phyloP scores from a whole-genome alignment of 192 early-diverging fungal species.

The Coemansia sp. region DNA sequence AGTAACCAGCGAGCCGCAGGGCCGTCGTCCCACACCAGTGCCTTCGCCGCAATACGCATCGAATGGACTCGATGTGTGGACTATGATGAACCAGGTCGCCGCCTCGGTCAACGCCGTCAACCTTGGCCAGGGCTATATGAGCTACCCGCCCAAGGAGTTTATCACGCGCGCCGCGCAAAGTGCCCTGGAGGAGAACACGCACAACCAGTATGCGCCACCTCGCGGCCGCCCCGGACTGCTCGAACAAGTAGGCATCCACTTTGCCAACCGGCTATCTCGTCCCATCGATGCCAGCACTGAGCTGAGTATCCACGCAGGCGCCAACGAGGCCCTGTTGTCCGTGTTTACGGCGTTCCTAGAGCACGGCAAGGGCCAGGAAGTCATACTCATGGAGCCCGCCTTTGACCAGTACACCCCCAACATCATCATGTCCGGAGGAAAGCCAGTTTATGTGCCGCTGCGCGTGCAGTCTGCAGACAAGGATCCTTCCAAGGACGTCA shows the following conservation, averaged over 20 bases:
- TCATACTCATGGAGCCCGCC: constrained; percentile 93
- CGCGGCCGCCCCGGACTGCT: constrained; percentile 64
- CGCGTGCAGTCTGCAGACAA: constrained; percentile 52
- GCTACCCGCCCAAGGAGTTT: constrained; percentile 87
- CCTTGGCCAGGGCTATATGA: constrained; percentile 88
- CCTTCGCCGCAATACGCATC: constrained; percentile 39
- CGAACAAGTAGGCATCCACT: constrained; percentile 76
- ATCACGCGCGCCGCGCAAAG: constrained; percentile 74
- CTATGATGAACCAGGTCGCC: constrained; percentile 85
- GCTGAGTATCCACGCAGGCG: constrained; percentile 88
- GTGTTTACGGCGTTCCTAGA: constrained; percentile 83
- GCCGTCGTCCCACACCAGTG: constrained; percentile 9
- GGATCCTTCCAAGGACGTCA: constrained; percentile 44
- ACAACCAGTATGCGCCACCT: constrained; percentile 88
- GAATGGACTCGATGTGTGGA: constrained; percentile 65
- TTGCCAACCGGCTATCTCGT: constrained; percentile 66
- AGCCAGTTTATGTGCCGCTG: constrained; percentile 84
- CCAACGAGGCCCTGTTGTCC: constrained; percentile 79
- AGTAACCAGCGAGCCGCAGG: not conserved
- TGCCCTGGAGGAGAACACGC: constrained; percentile 61
- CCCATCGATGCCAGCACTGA: constrained; percentile 74
- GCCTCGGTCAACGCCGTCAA: constrained; percentile 85
- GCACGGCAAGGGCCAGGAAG: constrained; percentile 71
- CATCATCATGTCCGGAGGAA: constrained; percentile 84
- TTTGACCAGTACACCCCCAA: constrained; percentile 93